Evolutionary conservation across 441 rosid species (phyloP).

Genomic region (Adansonia gregorii): DNA sequence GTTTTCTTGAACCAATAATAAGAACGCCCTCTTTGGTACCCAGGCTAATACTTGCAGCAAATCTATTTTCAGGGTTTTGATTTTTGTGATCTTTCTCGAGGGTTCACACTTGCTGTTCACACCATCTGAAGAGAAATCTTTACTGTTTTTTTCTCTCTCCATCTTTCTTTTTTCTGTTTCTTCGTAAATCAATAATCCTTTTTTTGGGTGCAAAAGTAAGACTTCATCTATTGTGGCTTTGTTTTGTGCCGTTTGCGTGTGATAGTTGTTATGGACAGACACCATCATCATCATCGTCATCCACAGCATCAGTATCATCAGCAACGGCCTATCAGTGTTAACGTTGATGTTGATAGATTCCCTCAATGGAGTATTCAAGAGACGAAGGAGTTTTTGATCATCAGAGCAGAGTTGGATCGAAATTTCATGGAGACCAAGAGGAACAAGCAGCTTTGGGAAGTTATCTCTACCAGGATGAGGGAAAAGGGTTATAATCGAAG

Average conservation of each 20-base stretch:
- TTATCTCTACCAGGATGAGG: slow-evolving; percentile 71
- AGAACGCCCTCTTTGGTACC: slow-evolving; percentile 38
- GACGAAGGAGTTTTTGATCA: slow-evolving; percentile 75
- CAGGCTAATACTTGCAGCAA: slow-evolving; percentile 14
- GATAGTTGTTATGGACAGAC: slow-evolving; percentile 53
- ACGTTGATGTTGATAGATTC: slow-evolving; percentile 69
- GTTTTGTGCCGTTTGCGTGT: slow-evolving; percentile 26
- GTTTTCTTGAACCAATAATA: slow-evolving; percentile 37
- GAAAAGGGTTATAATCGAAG: slow-evolving; percentile 84
- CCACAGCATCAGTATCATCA: slow-evolving; percentile 42
- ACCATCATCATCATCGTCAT: slow-evolving; percentile 32
- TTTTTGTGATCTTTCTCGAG: slow-evolving; percentile 38
- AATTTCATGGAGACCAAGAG: slow-evolving; percentile 94
- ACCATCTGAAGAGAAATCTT: slow-evolving; percentile 42
- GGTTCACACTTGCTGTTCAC: slow-evolving; percentile 68
- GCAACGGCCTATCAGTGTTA: slow-evolving; percentile 36
- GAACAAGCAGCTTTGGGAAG: slow-evolving; percentile 90
- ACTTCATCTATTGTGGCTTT: slow-evolving; percentile 4
- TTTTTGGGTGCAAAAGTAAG: slow-evolving; percentile 22
- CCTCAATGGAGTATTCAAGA: slow-evolving; percentile 97
- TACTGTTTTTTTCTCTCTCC: slow-evolving; percentile 22
- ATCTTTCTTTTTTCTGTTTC: slow-evolving; percentile 27
- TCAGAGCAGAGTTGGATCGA: slow-evolving; percentile 81
- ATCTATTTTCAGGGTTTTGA: neutral
- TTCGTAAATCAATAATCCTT: slow-evolving; percentile 29